These are phyloP conservation scores for Taphrina betulina DNA, from an alignment of 1,139 yeast genomes.

Conservation along the genomic window DNA sequence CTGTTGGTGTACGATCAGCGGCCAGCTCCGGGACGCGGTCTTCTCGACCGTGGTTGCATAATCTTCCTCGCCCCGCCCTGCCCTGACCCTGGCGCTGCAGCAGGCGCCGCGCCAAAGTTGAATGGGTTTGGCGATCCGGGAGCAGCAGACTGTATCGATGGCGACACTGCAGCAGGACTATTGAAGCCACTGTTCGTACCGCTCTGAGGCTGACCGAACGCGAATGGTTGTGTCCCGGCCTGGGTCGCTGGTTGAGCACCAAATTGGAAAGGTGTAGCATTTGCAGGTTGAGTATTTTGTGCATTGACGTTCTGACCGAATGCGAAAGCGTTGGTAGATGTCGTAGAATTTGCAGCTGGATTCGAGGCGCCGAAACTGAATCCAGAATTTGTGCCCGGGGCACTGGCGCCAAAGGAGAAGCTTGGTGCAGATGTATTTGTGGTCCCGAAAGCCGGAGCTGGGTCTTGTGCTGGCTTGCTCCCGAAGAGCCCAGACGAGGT, in stretches of 20 bases:
- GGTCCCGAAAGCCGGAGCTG: background rate
- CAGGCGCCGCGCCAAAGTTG: conserved; percentile 3
- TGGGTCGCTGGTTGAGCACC: background rate
- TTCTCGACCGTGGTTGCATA: conserved; percentile 9
- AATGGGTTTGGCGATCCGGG: conserved; percentile 18
- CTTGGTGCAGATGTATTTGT: background rate
- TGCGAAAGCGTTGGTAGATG: background rate
- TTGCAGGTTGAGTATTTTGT: background rate
- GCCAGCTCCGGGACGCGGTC: conserved; percentile 12
- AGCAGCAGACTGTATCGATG: conserved; percentile 7
- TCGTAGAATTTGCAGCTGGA: background rate
- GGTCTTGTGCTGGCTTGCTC: background rate
- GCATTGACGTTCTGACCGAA: background rate
- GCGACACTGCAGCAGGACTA: conserved; percentile 11
- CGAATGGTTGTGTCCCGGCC: conserved; percentile 2
- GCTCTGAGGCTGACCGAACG: conserved; percentile 5
- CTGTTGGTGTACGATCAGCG: background rate
- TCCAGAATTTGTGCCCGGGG: background rate
- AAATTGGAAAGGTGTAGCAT: background rate
- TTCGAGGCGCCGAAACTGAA: background rate
- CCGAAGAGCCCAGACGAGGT: no score
- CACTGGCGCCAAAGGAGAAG: background rate
- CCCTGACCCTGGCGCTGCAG: background rate
- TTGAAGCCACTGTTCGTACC: conserved; percentile 1
- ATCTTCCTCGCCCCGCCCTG: background rate